Evolutionary conservation across 805 yeast genomes (phyloP).

Genomic region (Candida silvicultrix): DNA sequence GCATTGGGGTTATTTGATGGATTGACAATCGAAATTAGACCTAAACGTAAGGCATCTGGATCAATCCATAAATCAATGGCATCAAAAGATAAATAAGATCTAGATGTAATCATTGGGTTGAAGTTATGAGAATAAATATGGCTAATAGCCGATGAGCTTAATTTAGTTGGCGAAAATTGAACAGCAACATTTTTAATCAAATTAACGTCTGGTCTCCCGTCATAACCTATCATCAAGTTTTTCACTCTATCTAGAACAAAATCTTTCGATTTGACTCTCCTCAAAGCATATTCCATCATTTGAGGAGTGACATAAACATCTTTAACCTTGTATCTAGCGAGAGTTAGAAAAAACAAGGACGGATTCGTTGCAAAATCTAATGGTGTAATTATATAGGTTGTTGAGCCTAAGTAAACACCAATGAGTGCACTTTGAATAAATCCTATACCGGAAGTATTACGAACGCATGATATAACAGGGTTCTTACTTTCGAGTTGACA

Average conservation of each 20-base stretch:
- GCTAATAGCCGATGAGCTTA: slow-evolving; percentile 65
- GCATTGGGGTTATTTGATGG: slow-evolving; percentile 66
- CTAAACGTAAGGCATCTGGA: slow-evolving; percentile 84
- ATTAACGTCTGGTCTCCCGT: slow-evolving; percentile 63
- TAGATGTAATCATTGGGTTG: slow-evolving; percentile 77
- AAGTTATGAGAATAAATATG: slow-evolving; percentile 72
- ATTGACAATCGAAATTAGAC: slow-evolving; percentile 72
- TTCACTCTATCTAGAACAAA: slow-evolving; percentile 50
- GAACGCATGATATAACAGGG: slow-evolving; percentile 79
- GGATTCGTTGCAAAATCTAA: slow-evolving; percentile 75
- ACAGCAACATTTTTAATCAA: slow-evolving; percentile 52
- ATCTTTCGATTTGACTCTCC: slow-evolving; percentile 52
- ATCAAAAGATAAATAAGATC: slow-evolving; percentile 84
- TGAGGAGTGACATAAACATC: slow-evolving; percentile 82
- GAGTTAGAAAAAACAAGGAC: slow-evolving; percentile 55
- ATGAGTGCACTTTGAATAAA: slow-evolving; percentile 78
- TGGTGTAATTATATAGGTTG: slow-evolving; percentile 77
- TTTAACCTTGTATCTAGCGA: slow-evolving; percentile 74
- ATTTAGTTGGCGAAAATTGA: slow-evolving; percentile 55
- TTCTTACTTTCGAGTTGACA: slow-evolving; percentile 70
- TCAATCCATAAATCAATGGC: slow-evolving; percentile 86
- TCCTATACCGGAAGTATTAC: slow-evolving; percentile 82
- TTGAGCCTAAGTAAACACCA: slow-evolving; percentile 82
- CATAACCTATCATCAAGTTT: slow-evolving; percentile 79
- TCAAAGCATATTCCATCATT: slow-evolving; percentile 71